Conservation (phyloP, 495 filamentous ascomycete species). For the Penicillium coprophilum region DNA sequence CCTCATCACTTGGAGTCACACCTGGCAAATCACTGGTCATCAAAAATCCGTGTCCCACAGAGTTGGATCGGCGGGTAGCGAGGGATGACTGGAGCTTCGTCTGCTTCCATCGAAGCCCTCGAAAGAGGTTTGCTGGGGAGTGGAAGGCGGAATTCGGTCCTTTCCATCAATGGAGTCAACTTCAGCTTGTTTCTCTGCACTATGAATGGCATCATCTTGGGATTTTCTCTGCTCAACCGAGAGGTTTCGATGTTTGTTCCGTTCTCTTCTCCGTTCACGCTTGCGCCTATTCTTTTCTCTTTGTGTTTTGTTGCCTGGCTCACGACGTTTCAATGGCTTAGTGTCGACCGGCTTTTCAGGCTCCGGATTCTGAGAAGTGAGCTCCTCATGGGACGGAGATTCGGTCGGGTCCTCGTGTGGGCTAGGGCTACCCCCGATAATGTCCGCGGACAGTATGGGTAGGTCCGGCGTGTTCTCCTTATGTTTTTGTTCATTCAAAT, state of each 20-base stretch:
- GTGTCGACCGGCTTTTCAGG: neutral
- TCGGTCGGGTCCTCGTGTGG: neutral
- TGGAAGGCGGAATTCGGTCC: neutral
- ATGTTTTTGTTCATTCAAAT: neutral
- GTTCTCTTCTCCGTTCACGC: neutral
- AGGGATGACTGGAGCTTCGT: neutral
- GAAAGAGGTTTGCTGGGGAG: neutral
- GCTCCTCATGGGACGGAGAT: neutral
- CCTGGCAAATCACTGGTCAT: constrained; percentile 41
- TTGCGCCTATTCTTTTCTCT: neutral
- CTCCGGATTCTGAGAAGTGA: neutral
- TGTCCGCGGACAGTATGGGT: neutral
- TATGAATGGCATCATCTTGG: neutral
- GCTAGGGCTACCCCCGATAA: neutral
- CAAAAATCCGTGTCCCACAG: constrained; percentile 42
- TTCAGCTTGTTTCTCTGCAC: neutral
- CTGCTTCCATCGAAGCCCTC: neutral
- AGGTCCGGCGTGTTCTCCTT: neutral
- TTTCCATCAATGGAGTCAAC: neutral
- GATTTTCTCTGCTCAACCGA: neutral
- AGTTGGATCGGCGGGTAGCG: constrained; percentile 19
- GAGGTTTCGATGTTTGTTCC: neutral
- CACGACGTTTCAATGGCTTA: neutral
- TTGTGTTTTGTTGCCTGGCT: neutral
- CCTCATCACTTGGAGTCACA: constrained; percentile 42